A percentile compares a stretch with the other conserved stretches of the same genome.
Evolutionary conservation across 768 basidiomycete genomes (phyloP).

Genomic region (Crassisporium funariophilum): DNA sequence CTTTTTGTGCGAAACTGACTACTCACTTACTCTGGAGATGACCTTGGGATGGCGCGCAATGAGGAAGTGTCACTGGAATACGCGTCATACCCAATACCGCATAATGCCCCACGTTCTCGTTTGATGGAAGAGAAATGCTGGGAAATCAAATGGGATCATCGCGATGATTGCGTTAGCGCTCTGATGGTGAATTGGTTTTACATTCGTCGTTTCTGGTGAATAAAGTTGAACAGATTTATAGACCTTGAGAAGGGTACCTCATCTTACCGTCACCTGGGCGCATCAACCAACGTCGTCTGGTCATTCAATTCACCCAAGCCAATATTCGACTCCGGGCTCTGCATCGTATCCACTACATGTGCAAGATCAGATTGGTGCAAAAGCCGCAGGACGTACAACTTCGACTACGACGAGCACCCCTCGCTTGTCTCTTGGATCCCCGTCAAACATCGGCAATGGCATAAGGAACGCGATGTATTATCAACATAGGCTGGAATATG

Average conservation of each 20-base stretch:
- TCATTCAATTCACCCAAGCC: constrained; percentile 6
- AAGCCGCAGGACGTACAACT: too few species aligned
- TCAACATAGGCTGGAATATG: too few species aligned
- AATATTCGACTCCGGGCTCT: constrained; percentile 10
- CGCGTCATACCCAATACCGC: constrained; percentile 47
- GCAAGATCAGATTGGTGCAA: constrained; percentile 18
- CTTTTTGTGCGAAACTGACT: neutral
- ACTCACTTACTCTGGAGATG: neutral
- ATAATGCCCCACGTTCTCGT: constrained; percentile 54
- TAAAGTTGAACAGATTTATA: constrained; percentile 26
- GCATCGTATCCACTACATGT: constrained; percentile 34
- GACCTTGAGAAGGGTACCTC: constrained; percentile 71
- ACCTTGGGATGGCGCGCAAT: neutral
- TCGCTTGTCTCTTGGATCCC: too few species aligned
- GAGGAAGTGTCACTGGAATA: neutral
- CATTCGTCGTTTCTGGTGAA: neutral
- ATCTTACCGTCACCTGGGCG: constrained; percentile 79
- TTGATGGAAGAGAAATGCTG: constrained; percentile 65
- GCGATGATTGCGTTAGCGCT: constrained; percentile 75
- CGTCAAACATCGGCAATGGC: too few species aligned
- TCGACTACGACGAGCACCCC: too few species aligned
- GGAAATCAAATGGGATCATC: constrained; percentile 79
- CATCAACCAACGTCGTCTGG: constrained; percentile 49
- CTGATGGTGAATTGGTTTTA: constrained; percentile 52
- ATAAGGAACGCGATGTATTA: neutral